phyloP scores from a whole-genome alignment of 148 eudicot genomes.

The Spergularia marina region DNA sequence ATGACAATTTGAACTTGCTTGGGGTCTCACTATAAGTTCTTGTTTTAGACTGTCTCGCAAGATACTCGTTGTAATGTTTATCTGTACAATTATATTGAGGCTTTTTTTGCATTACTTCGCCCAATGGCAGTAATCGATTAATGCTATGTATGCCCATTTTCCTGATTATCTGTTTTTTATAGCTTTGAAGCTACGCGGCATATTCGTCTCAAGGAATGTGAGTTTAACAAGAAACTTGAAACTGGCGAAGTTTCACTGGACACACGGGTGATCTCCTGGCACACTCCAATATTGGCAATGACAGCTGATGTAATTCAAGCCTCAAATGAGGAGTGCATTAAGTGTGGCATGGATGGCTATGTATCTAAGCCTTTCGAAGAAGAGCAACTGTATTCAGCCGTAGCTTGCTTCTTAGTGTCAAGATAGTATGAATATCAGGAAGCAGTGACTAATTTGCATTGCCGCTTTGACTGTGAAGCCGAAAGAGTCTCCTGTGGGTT shows the following conservation, averaged over 20 bases:
- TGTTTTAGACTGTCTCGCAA: too few species aligned
- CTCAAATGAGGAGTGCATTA: constrained; percentile 58
- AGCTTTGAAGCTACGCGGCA: constrained; percentile 79
- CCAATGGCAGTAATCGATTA: background rate
- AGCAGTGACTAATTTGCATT: background rate
- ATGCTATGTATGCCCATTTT: background rate
- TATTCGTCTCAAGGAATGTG: constrained; percentile 50
- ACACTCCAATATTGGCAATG: constrained; percentile 87
- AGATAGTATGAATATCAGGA: constrained; percentile 19
- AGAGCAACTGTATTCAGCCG: constrained; percentile 65
- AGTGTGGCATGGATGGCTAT: constrained; percentile 86
- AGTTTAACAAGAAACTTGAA: constrained; percentile 42
- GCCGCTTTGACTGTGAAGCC: constrained; percentile 6
- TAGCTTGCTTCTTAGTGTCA: constrained; percentile 70
- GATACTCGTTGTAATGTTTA: too few species aligned
- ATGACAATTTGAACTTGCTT: too few species aligned
- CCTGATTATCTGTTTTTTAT: constrained; percentile 3
- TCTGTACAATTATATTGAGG: background rate
- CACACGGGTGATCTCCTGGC: constrained; percentile 46
- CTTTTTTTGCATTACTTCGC: background rate
- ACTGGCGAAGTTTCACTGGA: constrained; percentile 41
- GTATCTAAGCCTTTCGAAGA: constrained; percentile 83
- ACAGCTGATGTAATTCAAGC: constrained; percentile 94
- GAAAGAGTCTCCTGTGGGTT: constrained; percentile 5
- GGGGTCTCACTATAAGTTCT: too few species aligned